phyloP scores from a whole-genome alignment of 2,329 filamentous ascomycete species.

The Aspergillus neotritici region DNA sequence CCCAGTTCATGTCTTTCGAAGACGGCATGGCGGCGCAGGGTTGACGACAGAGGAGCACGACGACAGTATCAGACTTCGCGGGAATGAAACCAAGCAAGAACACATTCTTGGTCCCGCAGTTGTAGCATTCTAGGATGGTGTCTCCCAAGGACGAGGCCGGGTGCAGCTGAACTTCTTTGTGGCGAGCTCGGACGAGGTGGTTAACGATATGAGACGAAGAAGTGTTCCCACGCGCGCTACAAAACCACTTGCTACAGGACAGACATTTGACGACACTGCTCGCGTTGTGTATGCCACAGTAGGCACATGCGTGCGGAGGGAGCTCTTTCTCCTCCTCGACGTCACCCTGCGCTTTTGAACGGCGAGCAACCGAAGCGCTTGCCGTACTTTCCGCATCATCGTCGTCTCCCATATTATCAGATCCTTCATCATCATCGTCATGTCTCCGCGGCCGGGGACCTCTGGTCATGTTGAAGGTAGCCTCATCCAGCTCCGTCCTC shows the following conservation, averaged over 20 bases:
- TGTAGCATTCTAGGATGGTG: conserved; percentile 96
- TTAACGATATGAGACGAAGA: conserved; percentile 98
- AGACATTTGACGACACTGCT: conserved; percentile 95
- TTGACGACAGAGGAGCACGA: conserved; percentile 92
- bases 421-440: conserved; percentile 86
- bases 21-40: conserved; percentile 92
- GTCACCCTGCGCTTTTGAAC: conserved; percentile 54
- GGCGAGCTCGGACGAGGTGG: conserved; percentile 90
- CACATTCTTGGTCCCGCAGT: conserved; percentile 98
- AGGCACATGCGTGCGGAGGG: conserved; percentile 93
- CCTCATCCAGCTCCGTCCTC: conserved; percentile 74
- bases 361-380: conserved; percentile 72
- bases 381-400: conserved; percentile 73
- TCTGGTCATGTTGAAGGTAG: conserved; percentile 63
- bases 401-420: conserved; percentile 68
- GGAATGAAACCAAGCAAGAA: conserved; percentile 97
- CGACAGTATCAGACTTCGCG: conserved; percentile 96
- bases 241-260: conserved; percentile 97
- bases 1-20: conserved; percentile 99
- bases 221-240: conserved; percentile 91
- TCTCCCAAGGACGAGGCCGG: conserved; percentile 89
- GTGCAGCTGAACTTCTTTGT: conserved; percentile 98
- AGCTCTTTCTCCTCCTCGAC: conserved; percentile 83
- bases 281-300: conserved; percentile 95
- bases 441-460: conserved; percentile 61